Evolutionary conservation across 2,329 filamentous ascomycete genomes (phyloP).

Genomic region (Aspergillus sp.): DNA sequence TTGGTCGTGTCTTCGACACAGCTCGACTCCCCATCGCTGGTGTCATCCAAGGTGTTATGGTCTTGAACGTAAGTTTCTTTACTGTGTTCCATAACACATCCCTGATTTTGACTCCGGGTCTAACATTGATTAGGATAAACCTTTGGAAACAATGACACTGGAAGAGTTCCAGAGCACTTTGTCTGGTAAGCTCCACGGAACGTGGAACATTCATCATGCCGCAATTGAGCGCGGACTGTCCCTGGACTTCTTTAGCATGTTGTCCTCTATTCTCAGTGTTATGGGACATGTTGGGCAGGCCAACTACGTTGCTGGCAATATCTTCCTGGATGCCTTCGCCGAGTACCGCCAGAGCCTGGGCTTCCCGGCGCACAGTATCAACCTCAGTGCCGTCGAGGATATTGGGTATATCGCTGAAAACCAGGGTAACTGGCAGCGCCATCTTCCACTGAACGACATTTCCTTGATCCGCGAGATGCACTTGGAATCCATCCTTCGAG

Average conservation of each 20-base stretch:
- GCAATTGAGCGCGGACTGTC: neutral
- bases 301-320: conserved; percentile 27
- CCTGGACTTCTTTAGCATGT: conserved; percentile 26
- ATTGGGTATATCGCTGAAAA: conserved; percentile 22
- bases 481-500: neutral
- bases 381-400: conserved; percentile 31
- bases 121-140: neutral
- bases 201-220: conserved; percentile 29
- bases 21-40: neutral
- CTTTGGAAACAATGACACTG: conserved; percentile 32
- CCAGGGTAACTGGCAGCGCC: neutral
- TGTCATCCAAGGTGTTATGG: conserved; percentile 5
- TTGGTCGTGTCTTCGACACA: neutral
- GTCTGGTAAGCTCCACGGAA: conserved; percentile 34
- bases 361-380: conserved; percentile 22
- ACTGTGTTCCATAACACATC: neutral
- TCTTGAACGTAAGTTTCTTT: neutral
- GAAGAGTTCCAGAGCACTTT: conserved; percentile 33
- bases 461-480: neutral
- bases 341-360: conserved; percentile 13
- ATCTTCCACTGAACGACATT: neutral
- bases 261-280: conserved; percentile 24
- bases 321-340: conserved; percentile 24
- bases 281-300: conserved; percentile 24
- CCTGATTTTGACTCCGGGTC: too few relatives aligned